Evolutionary conservation across 1,284 basidiomycete species (phyloP).

Genomic region (Microbotryomycetes sp.): DNA sequence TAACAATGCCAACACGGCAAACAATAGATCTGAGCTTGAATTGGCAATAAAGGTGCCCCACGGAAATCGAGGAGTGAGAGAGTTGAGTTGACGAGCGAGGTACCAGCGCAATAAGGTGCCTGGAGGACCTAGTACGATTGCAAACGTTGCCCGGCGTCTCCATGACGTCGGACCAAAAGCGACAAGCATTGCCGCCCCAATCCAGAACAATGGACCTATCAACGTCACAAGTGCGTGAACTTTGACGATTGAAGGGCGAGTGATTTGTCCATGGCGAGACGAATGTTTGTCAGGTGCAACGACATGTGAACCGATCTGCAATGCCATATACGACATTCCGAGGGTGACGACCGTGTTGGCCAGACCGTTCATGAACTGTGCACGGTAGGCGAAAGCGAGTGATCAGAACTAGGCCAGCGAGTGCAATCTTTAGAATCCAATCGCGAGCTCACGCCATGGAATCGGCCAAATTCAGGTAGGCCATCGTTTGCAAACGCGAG

Average conservation of each 20-base stretch:
- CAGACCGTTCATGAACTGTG: conserved; percentile 27
- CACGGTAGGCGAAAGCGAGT: background rate
- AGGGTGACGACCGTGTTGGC: conserved; percentile 27
- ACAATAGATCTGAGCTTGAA: conserved; percentile 65
- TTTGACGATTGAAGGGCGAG: conserved; percentile 39
- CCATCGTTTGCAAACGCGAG: conserved; percentile 71
- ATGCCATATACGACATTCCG: conserved; percentile 52
- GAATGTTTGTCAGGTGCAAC: conserved; percentile 43
- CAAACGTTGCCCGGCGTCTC: conserved; percentile 74
- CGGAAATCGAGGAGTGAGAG: conserved; percentile 57
- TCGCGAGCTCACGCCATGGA: conserved; percentile 63
- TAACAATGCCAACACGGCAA: conserved; percentile 64
- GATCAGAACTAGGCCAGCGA: conserved; percentile 1
- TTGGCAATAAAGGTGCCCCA: conserved; percentile 86
- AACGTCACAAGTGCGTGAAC: conserved; percentile 46
- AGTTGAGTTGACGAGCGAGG: conserved; percentile 67
- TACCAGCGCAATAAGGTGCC: conserved; percentile 80
- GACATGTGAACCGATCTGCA: conserved; percentile 57
- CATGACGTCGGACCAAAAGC: conserved; percentile 47
- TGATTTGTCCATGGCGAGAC: conserved; percentile 35
- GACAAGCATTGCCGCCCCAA: conserved; percentile 40
- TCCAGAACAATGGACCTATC: conserved; percentile 38
- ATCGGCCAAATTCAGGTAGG: conserved; percentile 56
- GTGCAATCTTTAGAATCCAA: background rate
- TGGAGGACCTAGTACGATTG: conserved; percentile 83